Base-by-base conservation (phyloP, 2,329 filamentous ascomycete genomes). In the Elsinoe arachidis region DNA sequence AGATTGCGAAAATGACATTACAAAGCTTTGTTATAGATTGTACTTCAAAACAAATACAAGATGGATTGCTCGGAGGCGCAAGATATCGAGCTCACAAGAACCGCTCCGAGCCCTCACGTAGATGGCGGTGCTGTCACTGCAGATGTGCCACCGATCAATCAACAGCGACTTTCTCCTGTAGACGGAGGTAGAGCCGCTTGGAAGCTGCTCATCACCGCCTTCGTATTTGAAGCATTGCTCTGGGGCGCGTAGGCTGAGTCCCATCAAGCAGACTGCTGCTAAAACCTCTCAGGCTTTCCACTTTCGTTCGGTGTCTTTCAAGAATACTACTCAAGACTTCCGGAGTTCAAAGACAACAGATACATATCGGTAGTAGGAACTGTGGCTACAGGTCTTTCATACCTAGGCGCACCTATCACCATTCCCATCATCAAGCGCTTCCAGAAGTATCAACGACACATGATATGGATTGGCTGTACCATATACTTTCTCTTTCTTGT, bases 281-380 rank as follows among this genome's bases (percentile, higher is more conserved):
- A 10, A 55, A 60, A 0, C 59, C 51, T n/a, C 58, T 3, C 9
- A 86, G 84, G 84, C 1, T 87, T 88, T 58, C 81, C 83, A 0
- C 83, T 84, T 57, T 78, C 83, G 0, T 89, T 84, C 66, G 86
- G 85, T 43, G 77, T 89, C 21, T 88, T 89, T 64, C 84, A 88
- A 63, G 78, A 84, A 54, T 85, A 86, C 68, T 88, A 88, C 67
- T 78, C 75, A 35, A 78, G 74, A 1, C 76, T 84, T 58, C 75
- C 76, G 3, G 79, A 81, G 1, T 88, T 88, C 57, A 70, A 72
- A 2, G 76, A 76, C 2, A 75, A 67, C 7, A 66, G 76, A 0
- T 73, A 75, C 26, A 81, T 87, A 52, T 77, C 84, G 30, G 74
- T 82, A 12, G 82, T 88, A 56, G 85, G 85, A 0, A 87, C 84